These are phyloP conservation scores for Cryptomeria japonica DNA, from an alignment of 75 land plant species.

Conservation along the genomic window DNA sequence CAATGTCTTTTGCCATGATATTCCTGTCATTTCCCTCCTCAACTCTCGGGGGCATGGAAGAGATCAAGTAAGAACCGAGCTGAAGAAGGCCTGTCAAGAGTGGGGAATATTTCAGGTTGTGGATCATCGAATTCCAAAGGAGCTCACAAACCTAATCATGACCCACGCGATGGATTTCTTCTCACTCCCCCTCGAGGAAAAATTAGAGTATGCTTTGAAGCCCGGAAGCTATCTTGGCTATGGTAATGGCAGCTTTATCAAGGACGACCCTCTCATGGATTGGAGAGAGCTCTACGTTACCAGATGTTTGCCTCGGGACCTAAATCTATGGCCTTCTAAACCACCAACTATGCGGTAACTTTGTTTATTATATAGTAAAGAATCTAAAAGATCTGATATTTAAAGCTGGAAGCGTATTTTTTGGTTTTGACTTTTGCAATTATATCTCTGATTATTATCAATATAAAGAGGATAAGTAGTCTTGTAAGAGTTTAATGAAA, in stretches of 20 bases:
- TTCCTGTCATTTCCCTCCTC: constrained; percentile 61
- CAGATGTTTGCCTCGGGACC: background rate
- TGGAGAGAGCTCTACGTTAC: background rate
- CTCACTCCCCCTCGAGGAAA: background rate
- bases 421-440: no score
- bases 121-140: constrained; percentile 6
- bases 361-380: no score
- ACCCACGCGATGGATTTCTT: constrained; percentile 2
- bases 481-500: no score
- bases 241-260: background rate
- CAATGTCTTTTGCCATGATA: constrained; percentile 57
- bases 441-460: no score
- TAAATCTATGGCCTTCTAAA: background rate
- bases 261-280: no score
- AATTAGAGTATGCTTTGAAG: background rate
- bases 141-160: background rate
- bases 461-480: no score
- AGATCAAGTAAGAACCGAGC: background rate
- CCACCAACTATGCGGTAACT: background rate
- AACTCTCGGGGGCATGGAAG: constrained; percentile 18
- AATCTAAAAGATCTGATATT: no score
- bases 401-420: no score
- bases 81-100: background rate
- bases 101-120: constrained; percentile 17
- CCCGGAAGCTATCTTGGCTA: background rate